Base-by-base conservation (phyloP, 1,284 basidiomycete species). In the Inonotus hispidus region DNA sequence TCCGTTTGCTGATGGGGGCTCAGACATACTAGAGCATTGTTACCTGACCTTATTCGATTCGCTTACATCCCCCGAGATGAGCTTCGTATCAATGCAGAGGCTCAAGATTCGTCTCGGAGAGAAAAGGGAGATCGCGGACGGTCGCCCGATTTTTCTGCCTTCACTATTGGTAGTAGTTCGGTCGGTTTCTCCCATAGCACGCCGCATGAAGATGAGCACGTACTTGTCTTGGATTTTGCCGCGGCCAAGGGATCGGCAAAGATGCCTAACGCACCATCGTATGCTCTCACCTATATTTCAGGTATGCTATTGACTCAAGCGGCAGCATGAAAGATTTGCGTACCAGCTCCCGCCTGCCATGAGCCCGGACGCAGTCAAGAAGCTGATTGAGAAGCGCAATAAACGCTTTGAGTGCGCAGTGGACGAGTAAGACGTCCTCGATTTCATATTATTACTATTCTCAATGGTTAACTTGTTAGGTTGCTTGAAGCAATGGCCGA, bases 1-100 rank as follows among this genome's bases (percentile, higher is more conserved):
- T 59, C 59, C 19, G n/a, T 39, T 47, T n/a, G 19, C 11, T 50
- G 11, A 13, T 14, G n/a, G 43, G 14, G 3, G 47, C 47, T 49
- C 45, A 21, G 25, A 16, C 47, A 23, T 49, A 29, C 2, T 60
- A 92, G 90, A 72, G 84, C 92, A 1, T 79, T 96, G 7, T 77
- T 95, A 25, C 93, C 93, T 1, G 84, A 90, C 63, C 76, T 93
- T 43, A 79, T 96, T 66, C 84, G 82, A 53, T 95, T 96, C 68
- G 88, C 90, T 14, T 95, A 95, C 69, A 87, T 91, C 64, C 85
- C 90, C 49, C 74, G 77, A 43, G 79, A 83, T 53, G 81, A 89
- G 56, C 71, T 92, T 10, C 80, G 82, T 57, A 78, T 88, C 47
- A 82, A 89, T 58, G 77, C 79, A 64, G 73, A 73, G 61, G 57